Evolutionary conservation across 345 rosid species (phyloP), one percentile per base, ranked within the genome.

Genomic region (Hibiscus syriacus): DNA sequence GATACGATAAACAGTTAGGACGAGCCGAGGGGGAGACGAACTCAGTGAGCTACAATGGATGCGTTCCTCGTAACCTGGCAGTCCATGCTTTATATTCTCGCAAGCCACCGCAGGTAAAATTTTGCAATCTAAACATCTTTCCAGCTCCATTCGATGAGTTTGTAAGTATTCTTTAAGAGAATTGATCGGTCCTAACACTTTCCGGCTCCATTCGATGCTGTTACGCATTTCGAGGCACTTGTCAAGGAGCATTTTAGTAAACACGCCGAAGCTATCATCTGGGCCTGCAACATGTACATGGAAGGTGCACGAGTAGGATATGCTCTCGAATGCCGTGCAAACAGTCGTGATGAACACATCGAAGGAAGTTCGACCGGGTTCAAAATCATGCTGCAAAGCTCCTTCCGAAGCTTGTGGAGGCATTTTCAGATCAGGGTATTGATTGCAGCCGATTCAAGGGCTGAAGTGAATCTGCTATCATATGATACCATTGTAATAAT

Each of bases 381-480:
- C 90, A 89, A 89, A 82, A 85, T 94, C 78, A 94, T 94, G 96
- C 95, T 94, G 68, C 84, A 62, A 94, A 94, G 86, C 85, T 94
- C 71, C 85, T 74, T 55, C 88, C 91, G 30, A 91, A 84, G 80
- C 95, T 94, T 5, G 71, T 82, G 34, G 90, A 86, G 52, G 87
- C 95, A 56, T 87, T 94, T 84, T 78, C 86, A 0, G 81, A 74
- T 20, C 82, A 78, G 72, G 98, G 89, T 64, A 82, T 85, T n/a
- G 83, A 87, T 70, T 86, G 93, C 82, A 72, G 80, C 78, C 72
- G 79, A 67, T 84, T 77, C 38, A 26, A 17, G 76, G 55, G 58
- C 45, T 22, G 9, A 67, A 75, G 32, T 82, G 71, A 75, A 72
- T 36, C 2, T 53, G 16, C 13, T 53, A 53, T 53, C 27, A 53